Base-by-base conservation (phyloP, 805 yeast species). In the Candida patagonica region DNA sequence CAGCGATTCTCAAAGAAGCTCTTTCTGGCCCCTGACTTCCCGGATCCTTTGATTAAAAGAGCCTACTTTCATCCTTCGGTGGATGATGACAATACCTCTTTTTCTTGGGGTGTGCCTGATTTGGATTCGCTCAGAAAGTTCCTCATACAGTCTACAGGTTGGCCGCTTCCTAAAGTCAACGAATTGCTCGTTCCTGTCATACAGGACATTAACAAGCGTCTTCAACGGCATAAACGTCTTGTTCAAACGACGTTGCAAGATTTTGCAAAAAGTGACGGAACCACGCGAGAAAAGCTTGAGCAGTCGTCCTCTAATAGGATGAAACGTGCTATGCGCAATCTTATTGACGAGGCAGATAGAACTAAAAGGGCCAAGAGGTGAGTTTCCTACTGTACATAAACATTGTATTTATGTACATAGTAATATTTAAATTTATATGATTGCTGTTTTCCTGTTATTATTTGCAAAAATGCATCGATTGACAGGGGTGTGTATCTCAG, bases 61-160 rank as follows among this genome's bases (percentile, higher is more conserved):
- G 96, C 96, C 0, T 92, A 92, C 57, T 45, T 68, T 16, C 55
- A 66, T 8, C 96, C 99, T 0, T 85, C 79, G 25, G 95, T 92
- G 3, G 97, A 92, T 56, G 68, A 68, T 29, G 96, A 88, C 55
- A 63, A 65, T 34, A 81, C 88, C 0, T 69, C 71, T 40, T 88
- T 92, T 60, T 72, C 72, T 35, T 92, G 98, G 98, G 97, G 96
- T 0, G 62, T 67, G 2, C 96, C 96, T 0, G 86, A 84, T 55
- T 60, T 88, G 43, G 96, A 87, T 50, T 76, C 75, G 48, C 63
- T 92, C 37, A 63, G 96, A 23, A 66, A 74, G 1, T 88, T 73
- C 49, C 64, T 92, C 57, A 73, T 72, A 71, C 66, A 62, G 34
- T 75, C 75, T 33, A 76, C 87, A 6, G 87, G 88, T 2, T 94